Conservation (phyloP, 345 rosid species). For the Salix purpurea region DNA sequence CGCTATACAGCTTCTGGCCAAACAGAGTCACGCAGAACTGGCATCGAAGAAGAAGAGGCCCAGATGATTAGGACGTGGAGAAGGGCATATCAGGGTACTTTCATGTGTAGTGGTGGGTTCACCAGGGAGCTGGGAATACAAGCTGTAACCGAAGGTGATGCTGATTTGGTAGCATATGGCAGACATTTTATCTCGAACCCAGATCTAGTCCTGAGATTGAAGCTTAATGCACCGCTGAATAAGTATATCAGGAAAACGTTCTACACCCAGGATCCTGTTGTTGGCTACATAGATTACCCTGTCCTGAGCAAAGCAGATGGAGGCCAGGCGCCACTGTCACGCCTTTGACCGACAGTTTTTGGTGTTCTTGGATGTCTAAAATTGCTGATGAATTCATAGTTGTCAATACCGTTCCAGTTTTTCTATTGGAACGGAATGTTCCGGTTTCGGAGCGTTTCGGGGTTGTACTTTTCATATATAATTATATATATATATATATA, state of each 20-base stretch:
- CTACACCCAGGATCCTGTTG: conserved; percentile 63
- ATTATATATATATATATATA: too few species aligned
- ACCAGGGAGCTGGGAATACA: conserved; percentile 61
- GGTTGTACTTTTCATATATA: too few species aligned
- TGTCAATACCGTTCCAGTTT: too few species aligned
- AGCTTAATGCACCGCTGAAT: conserved; percentile 48
- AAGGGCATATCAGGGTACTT: conserved; percentile 57
- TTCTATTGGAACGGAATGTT: too few species aligned
- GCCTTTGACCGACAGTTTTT: conserved; percentile 15
- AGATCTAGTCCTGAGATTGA: conserved; percentile 61
- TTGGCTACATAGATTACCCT: conserved; percentile 77
- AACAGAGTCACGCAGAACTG: conserved; percentile 55
- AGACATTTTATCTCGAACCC: conserved; percentile 86
- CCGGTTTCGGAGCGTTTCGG: too few species aligned
- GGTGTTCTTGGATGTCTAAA: too few species aligned
- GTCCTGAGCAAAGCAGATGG: conserved; percentile 19
- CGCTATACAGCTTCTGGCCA: conserved; percentile 61
- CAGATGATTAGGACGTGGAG: conserved; percentile 45
- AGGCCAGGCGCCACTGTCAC: conserved; percentile 14
- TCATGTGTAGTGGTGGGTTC: conserved; percentile 77
- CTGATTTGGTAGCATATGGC: conserved; percentile 76
- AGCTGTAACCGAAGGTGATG: conserved; percentile 58
- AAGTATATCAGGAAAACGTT: conserved; percentile 63
- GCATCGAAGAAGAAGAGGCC: conserved; percentile 62
- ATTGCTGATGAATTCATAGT: not conserved